Evolutionary conservation across 805 yeast genomes (phyloP).

Genomic region (Hanseniaspora singularis): DNA sequence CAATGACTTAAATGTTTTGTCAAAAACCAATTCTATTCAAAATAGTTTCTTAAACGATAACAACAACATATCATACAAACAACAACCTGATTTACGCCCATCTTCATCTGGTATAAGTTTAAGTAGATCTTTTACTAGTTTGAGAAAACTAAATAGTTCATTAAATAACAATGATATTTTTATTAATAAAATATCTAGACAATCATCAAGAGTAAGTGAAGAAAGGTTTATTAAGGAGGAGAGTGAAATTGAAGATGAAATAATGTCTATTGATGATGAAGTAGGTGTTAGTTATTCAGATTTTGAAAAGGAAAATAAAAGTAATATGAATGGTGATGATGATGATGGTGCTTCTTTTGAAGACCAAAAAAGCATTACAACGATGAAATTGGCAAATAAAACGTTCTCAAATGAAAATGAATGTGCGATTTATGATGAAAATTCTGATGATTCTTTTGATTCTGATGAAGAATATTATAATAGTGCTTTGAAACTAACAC

Average conservation of each 20-base stretch:
- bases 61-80: too few relatives aligned
- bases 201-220: constrained; percentile 21
- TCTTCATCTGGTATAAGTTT: background rate
- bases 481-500: constrained; percentile 17
- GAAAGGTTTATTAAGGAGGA: constrained; percentile 19
- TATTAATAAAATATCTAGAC: constrained; percentile 20
- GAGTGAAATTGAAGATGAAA: constrained; percentile 28
- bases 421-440: constrained; percentile 25
- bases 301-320: constrained; percentile 13
- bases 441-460: constrained; percentile 23
- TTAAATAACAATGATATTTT: constrained; percentile 8
- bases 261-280: constrained; percentile 38
- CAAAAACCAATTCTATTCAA: too few relatives aligned
- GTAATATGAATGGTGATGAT: constrained; percentile 15
- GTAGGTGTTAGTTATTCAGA: constrained; percentile 22
- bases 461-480: constrained; percentile 22
- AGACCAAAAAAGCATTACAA: constrained; percentile 16
- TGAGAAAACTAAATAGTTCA: background rate
- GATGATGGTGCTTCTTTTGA: constrained; percentile 20
- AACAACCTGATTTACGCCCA: too few relatives aligned
- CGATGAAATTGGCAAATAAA: constrained; percentile 4
- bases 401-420: constrained; percentile 24
- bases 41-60: too few relatives aligned
- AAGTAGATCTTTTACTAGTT: constrained; percentile 5
- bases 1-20: too few relatives aligned